Evolutionary conservation across 2,329 filamentous ascomycete species (phyloP), one percentile per base, ranked within the genome.

Genomic region (Tothia fuscella): DNA sequence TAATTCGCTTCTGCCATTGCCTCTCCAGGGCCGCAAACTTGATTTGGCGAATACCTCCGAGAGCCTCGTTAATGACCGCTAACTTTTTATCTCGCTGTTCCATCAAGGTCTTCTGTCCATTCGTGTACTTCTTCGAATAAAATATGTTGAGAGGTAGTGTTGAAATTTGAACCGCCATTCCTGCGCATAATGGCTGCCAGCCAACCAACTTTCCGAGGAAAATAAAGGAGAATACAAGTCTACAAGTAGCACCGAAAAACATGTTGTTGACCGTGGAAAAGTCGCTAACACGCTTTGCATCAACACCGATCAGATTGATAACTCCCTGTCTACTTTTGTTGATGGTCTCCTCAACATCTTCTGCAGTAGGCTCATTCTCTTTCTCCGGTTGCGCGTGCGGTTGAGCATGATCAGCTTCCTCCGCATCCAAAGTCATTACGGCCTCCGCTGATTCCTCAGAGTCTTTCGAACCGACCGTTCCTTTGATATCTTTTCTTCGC

Each of bases 31-130:
- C 83, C 0, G 82, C 82, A 50, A 89, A 87, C 53, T 91, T 91
- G 62, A 91, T 85, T 57, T 91, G 84, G 1, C 82, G 74, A 48
- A 89, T 88, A 6, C 83, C 83, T 50, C 82, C 74, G 1, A 91
- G 62, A 0, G 80, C 81, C 57, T 91, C 83, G 1, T 82, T 82
- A 22, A 91, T 71, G 12, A 87, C 72, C 0, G 72, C 78, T 60
- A 87, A 70, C 59, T 88, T 89, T 42, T 76, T 68, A 56, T 89
- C 84, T 33, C 83, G 70, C 21, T 78, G 68, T 54, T 81, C 82
- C 82, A 88, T 88, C 38, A 89, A 58, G 38, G 68, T 64, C 42
- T 81, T 78, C 51, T 86, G 22, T 35, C 77, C 72, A 17, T 63
- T 65, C 1, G 78, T 65, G 52, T 85, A 84, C 16, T 66, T 65